Evolutionary conservation across 495 filamentous ascomycete species (phyloP).

Genomic region (Cairneyella variabilis): DNA sequence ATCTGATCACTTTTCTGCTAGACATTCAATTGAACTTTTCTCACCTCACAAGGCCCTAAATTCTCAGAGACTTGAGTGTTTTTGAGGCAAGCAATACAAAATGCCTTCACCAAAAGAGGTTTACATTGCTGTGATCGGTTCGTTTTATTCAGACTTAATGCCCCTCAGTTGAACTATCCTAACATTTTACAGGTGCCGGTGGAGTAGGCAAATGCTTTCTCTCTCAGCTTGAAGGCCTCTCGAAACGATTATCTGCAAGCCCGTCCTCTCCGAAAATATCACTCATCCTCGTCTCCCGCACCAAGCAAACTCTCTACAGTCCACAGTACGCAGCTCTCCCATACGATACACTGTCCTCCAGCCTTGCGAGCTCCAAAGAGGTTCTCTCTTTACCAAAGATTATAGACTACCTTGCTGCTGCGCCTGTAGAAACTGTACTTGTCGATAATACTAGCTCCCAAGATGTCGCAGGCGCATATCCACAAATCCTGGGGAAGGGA

Average conservation of each 20-base stretch:
- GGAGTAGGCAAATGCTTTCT: constrained; percentile 93
- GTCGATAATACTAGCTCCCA: constrained; percentile 93
- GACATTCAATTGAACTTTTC: constrained; percentile 2
- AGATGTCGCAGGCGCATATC: constrained; percentile 73
- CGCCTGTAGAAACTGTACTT: constrained; percentile 70
- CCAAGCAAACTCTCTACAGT: constrained; percentile 70
- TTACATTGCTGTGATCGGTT: constrained; percentile 43
- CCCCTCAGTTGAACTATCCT: neutral
- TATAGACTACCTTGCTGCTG: constrained; percentile 62
- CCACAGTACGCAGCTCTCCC: constrained; percentile 54
- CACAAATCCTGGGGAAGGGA: constrained; percentile 68
- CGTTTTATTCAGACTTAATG: neutral
- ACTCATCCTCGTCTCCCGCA: constrained; percentile 77
- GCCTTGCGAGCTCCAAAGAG: constrained; percentile 52
- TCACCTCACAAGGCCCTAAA: too few relatives aligned
- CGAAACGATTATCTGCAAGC: constrained; percentile 48
- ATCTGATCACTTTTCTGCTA: too few relatives aligned
- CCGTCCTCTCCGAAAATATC: constrained; percentile 54
- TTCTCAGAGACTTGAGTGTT: too few relatives aligned
- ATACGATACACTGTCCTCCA: constrained; percentile 47
- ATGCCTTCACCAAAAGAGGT: constrained; percentile 31
- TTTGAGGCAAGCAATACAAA: neutral
- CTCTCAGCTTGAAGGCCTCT: constrained; percentile 61
- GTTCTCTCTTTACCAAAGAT: constrained; percentile 61
- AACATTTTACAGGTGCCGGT: constrained; percentile 64